Base-by-base conservation (phyloP, 2,329 filamentous ascomycete species). In the Cryphonectria carpinicola region DNA sequence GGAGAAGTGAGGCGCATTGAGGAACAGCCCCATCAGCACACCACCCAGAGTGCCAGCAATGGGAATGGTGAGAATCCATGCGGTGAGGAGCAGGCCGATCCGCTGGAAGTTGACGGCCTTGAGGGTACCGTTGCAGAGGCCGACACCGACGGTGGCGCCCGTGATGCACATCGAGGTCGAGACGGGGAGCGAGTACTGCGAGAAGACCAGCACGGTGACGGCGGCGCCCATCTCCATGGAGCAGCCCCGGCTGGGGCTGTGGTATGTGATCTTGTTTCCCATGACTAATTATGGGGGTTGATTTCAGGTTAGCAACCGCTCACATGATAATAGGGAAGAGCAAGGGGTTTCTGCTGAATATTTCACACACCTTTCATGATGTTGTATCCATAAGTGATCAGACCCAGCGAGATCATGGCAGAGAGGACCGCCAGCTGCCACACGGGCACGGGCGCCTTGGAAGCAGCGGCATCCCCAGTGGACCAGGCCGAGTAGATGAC, bases 191-290 rank as follows among this genome's bases (percentile, higher is more conserved):
- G 87, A 88, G 84, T 86, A 93, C 78, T 93, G 91, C 0, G 91
- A 93, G 84, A 93, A 93, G 78, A 94, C 81, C 35, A 94, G 87
- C 72, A 94, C 88, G 13, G 92, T 94, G 75, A 94, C 89, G 74
- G 92, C 91, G 61, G 92, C 91, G 63, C 92, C 92, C 87, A 94
- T 88, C 79, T 94, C 92, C 92, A 94, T 94, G 66, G 90, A 93
- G 75, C 83, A 92, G 66, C 84, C 85, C 74, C 85, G 81, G 75
- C 80, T 83, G 39, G 85, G 85, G 32, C 84, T 86, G 81, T 92
- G 90, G 80, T 92, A 92, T 70, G 91, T 93, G 79, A 93, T 90
- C 81, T 92, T 92, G 85, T 94, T 94, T 67, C 92, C 92, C 91
- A 94, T 93, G 80, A 92, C 90, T 89, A 74, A 32, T 32, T 73